Base-by-base conservation (phyloP, 768 basidiomycete genomes). In the Trametes elegans region DNA sequence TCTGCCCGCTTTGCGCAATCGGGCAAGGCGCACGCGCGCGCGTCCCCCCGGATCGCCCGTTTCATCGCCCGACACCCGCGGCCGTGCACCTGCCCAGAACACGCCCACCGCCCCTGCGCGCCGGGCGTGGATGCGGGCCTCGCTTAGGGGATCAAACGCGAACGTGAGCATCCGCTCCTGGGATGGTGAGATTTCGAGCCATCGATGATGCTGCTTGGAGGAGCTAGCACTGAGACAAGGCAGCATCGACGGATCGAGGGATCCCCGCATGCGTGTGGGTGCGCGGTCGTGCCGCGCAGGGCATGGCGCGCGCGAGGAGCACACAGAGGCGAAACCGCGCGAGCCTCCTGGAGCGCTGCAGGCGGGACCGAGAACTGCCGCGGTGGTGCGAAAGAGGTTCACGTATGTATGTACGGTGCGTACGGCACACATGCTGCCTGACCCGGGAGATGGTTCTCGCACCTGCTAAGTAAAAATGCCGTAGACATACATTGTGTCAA, bases 21-120 rank as follows among this genome's bases (percentile, higher is more conserved):
- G n/a, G 55, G 49, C 55, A 57, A 45, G 41, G 42, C 55, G 40
- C 49, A n/a, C n/a, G n/a, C n/a, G n/a, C n/a, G n/a, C n/a, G n/a
- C n/a, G n/a, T n/a, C 16, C 42, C 27, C 26, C 42, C 24, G 23
- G 26, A 13, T n/a, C 3, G 14, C 38, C 13, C 13, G 18, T 23
- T 36, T n/a, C 31, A n/a, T 38, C 35, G 40, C 13, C 49, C 49
- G 49, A 42, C 24, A 34, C 41, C 39, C 39, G 47, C 21, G 36
- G 24, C 5, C n/a, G n/a, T n/a, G n/a, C n/a, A n/a, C n/a, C n/a
- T n/a, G n/a, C n/a, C n/a, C n/a, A n/a, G n/a, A n/a, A n/a, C n/a
- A n/a, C n/a, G n/a, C 5, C 34, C 34, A 4, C 34, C 5, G 13
- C 34, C 34, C 34, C 6, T n/a, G 34, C n/a, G 5, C n/a, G 13